phyloP scores from a whole-genome alignment of 257 asterid species.

The Anisodus tanguticus region DNA sequence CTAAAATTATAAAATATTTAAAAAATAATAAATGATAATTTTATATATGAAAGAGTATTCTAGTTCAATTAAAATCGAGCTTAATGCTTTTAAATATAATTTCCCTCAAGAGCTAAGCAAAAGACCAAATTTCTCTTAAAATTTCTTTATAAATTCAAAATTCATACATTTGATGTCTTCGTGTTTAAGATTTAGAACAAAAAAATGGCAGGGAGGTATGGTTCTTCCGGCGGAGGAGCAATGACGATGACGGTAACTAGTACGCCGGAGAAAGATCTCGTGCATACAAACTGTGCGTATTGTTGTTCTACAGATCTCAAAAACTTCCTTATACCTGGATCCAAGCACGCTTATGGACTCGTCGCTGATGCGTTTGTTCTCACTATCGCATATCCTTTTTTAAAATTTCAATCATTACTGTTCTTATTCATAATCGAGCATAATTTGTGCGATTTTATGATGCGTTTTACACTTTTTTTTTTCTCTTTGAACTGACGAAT shows the following conservation, averaged over 20 bases:
- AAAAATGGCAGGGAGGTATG: conserved; percentile 60
- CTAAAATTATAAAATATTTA: too few relatives aligned
- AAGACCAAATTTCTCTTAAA: background rate
- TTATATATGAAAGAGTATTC: too few relatives aligned
- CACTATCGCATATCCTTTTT: conserved; percentile 77
- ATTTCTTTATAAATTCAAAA: background rate
- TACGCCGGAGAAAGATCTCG: conserved; percentile 88
- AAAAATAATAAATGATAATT: too few relatives aligned
- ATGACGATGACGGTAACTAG: conserved; percentile 72
- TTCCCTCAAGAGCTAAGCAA: conserved; percentile 7
- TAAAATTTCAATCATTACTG: background rate
- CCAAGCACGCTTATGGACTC: conserved; percentile 58
- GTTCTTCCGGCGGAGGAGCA: conserved; percentile 4
- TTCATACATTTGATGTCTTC: conserved; percentile 12
- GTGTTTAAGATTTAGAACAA: background rate
- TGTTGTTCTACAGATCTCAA: conserved; percentile 75
- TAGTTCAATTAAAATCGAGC: too few relatives aligned
- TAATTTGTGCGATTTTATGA: background rate
- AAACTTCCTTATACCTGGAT: conserved; percentile 67
- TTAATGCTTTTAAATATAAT: too few relatives aligned
- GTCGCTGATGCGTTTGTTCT: conserved; percentile 76
- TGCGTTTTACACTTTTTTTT: background rate
- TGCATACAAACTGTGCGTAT: conserved; percentile 72
- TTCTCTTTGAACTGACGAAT: background rate
- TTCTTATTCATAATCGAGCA: background rate